phyloP scores from a whole-genome alignment of 805 yeast species.

The Crinitomyces ghanaensis region DNA sequence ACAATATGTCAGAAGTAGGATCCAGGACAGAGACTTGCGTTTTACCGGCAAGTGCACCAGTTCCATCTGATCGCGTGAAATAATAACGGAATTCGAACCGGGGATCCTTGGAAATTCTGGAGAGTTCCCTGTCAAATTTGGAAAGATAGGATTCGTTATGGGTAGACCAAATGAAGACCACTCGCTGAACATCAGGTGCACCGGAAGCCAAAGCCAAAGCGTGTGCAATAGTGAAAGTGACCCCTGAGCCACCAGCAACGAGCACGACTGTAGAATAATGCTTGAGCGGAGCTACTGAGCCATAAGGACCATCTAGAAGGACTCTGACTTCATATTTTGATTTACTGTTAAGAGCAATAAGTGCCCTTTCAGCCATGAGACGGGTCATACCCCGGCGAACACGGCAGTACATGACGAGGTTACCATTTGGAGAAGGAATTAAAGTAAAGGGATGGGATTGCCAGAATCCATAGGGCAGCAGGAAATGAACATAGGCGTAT shows the following conservation, averaged over 20 bases:
- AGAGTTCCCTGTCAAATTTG: constrained; percentile 23
- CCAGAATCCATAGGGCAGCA: constrained; percentile 44
- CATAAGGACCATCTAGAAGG: constrained; percentile 65
- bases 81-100: constrained; percentile 4
- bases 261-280: constrained; percentile 45
- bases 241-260: constrained; percentile 67
- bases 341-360: no score
- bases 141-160: constrained; percentile 18
- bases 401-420: constrained; percentile 10
- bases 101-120: constrained; percentile 13
- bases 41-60: not conserved
- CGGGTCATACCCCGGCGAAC: constrained; percentile 15
- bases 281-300: constrained; percentile 38
- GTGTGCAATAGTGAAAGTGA: constrained; percentile 48
- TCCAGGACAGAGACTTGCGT: not conserved
- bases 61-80: not conserved
- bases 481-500: constrained; percentile 45
- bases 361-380: no score
- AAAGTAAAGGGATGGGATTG: constrained; percentile 67
- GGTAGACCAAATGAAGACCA: constrained; percentile 23
- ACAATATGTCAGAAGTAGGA: not conserved
- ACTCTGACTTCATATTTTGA: constrained; percentile 11
- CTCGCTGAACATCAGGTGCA: constrained; percentile 6
- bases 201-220: constrained; percentile 11
- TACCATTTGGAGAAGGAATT: constrained; percentile 10